Evolutionary conservation across 2,329 filamentous ascomycete genomes (phyloP), one percentile per base, ranked within the genome.

Genomic region (Aspergillus ochraceoroseus): DNA sequence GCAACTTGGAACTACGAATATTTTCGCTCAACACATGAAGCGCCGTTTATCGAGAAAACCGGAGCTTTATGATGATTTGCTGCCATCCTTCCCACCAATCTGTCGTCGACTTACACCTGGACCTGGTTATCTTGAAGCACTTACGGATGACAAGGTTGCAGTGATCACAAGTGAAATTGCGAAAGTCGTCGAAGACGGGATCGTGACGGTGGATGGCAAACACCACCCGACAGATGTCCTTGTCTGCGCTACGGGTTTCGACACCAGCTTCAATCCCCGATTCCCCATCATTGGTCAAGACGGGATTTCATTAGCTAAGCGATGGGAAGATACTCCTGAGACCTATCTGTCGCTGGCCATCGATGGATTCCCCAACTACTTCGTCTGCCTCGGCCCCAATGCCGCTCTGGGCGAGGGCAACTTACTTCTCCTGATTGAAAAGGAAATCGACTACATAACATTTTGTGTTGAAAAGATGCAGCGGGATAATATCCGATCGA

Each of bases 141-240:
- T 84, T 12, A 70, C 71, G 0, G 68, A 76, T 42, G 71, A 75
- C 4, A 82, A 83, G 40, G 78, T 82, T 1, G 69, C 74, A 3
- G 74, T 78, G 45, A 76, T 83, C 52, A 69, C 66, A 11, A 72
- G 70, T 0, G 67, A 63, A 1, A 84, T 84, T 50, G 66, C 65
- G 13, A 67, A 50, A 8, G 48, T 65, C 9, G 54, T 58, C 17
- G 49, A 51, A 14, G 49, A 50, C 1, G 61, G 62, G 3, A 61
- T 68, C 12, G 43, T 61, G 14, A 62, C 58, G 0, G 57, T 52
- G 2, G 63, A 66, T 28, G 62, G 63, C 3, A 53, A 50, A 12
- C 59, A 63, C 35, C 52, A 58, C 33, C 47, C 55, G 4, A 52
- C 59, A 4, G 62, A 67, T 29, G 52, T 61, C n/a, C 47, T 66